Evolutionary conservation across 2,329 filamentous ascomycete species (phyloP), one percentile per base, ranked within the genome.

Genomic region (Fusarium buxicola): DNA sequence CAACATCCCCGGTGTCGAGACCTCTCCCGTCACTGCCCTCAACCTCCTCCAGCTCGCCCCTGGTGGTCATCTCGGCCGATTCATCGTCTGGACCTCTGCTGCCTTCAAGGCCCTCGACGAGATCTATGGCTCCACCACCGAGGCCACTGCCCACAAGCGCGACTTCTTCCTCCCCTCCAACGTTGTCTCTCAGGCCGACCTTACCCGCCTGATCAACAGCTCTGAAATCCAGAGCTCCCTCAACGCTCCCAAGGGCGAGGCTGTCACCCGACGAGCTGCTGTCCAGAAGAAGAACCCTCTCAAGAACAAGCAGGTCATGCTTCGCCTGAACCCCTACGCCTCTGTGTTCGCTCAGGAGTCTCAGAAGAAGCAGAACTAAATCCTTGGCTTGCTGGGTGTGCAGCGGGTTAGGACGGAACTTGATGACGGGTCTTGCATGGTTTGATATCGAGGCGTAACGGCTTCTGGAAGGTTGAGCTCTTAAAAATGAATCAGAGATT

Each of bases 241-340:
- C 76, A 89, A 91, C 74, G 92, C 90, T 63, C 92, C 94, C 81
- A 95, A 94, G 87, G 95, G 95, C 74, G 88, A 90, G 73, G 88
- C 92, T 77, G 83, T 89, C 77, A 96, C 93, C 82, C 97, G 97
- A 89, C 92, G 95, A 78, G 83, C 86, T 72, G 83, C 86, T 76
- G 92, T 97, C 72, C 94, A 97, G 89, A 99, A 99, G 93, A 98
- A 98, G 94, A 99, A 99, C 89, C 95, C 95, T 76, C 93, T 99
- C 73, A 87, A 86, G 84, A 99, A 99, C 91, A 96, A 93, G 89
- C 95, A 98, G 88, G 91, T 99, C 72, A 88, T 97, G 82, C 91
- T 99, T 78, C 91, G 95, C 76, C 91, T 99, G 81, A 99, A 99
- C 90, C 95, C 95, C 68, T 99, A 99, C 84, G 94, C 95, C 73